Base-by-base conservation (phyloP, 2,329 filamentous ascomycete genomes). In the Alternaria gansuensis region DNA sequence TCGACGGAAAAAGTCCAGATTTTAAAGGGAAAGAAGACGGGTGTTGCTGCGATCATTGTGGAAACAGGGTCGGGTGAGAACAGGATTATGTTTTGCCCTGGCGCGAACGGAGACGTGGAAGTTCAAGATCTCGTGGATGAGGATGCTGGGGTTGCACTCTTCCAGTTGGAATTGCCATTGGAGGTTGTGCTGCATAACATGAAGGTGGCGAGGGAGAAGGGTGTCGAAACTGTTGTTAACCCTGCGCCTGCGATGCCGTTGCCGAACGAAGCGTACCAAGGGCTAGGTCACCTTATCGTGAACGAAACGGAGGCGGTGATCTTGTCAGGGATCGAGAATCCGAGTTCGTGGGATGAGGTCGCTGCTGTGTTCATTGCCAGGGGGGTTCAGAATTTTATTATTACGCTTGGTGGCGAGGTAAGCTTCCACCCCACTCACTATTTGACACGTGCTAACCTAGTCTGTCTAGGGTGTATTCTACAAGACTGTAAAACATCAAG, bases 221-320 rank as follows among this genome's bases (percentile, higher is more conserved):
- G 72, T 2, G 71, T 75, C 0, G 68, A 78, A 59, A 89, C 94
- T 2, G 84, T 97, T 49, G 84, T 97, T 64, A 98, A 97, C 76
- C 93, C 93, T 14, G 93, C 93, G 3, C 82, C 82, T 1, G 92
- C 93, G 3, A 84, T 88, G 43, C 77, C 80, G 8, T 78, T 97
- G 3, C 92, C 91, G 1, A 81, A 82, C 0, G 82, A 86, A 28
- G 87, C 87, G 8, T 95, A 90, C 73, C 68, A 75, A 6, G 86
- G 85, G 1, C 83, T 97, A 31, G 87, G 88, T 40, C 92, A 96
- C 70, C 82, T 97, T 41, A 86, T 97, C 50, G 86, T 97, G 69
- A 97, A 98, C 73, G 93, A 97, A 81, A 95, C 90, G 1, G 93
- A 97, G 80, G 91, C 93, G 2, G 85, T 88, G 8, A 85, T 93